Base-by-base conservation (phyloP, 2,329 filamentous ascomycete species). In the Phaeoacremonium minimum region DNA sequence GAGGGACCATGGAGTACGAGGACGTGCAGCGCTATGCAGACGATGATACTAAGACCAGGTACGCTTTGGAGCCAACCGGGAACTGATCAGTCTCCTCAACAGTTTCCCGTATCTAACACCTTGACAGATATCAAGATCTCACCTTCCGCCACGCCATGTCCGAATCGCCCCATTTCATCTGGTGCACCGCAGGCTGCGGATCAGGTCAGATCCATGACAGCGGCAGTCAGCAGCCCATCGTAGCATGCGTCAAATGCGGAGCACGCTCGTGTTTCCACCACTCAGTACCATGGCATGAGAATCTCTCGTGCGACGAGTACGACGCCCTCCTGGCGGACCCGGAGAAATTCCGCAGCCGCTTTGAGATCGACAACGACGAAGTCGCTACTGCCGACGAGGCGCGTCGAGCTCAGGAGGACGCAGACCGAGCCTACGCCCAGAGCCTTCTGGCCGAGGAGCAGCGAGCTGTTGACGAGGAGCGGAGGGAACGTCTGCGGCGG, bases 141-240 rank as follows among this genome's bases (percentile, higher is more conserved):
- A 28, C 36, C 17, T 29, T 37, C n/a, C 13, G 36, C 5, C 15
- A 26, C 20, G 52, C 52, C 1, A 46, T 67, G 8, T 49, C 52
- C 31, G 36, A 38, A 12, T 46, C 62, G 7, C 53, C 56, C 0
- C 55, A 58, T 17, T 72, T 70, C 44, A 52, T 54, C 5, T 66
- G 62, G 55, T 73, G 69, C 4, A 28, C 64, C 7, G 47, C 59
- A 2, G 44, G 40, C 3, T 73, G 69, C 44, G 45, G 42, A 8
- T 59, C 53, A 1, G 69, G 69, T 0, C 69, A 73, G 41, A 53
- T 69, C 7, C 66, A 71, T 37, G 49, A 53, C 3, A 48, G 43
- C 7, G 54, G 56, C 18, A 37, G 47, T 2, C 30, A 36, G 4
- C 45, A 46, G 4, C 50, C 60, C 1, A 61, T 56, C 32, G 51